phyloP scores from a whole-genome alignment of 176 grass and related monocot species.

The Oryza brachyantha region DNA sequence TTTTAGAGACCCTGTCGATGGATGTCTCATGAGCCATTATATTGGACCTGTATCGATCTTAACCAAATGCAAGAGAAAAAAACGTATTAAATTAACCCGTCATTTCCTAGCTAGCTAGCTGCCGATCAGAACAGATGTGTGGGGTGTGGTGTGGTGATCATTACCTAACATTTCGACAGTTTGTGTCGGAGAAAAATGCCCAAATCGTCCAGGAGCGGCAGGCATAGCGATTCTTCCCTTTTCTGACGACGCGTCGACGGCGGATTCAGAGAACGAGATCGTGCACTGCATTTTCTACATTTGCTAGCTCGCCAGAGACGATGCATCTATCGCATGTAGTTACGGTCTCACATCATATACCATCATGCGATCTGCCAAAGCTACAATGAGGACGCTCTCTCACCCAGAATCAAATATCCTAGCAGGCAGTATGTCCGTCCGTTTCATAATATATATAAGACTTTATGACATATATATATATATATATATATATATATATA shows the following conservation, averaged over 20 bases:
- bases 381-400: neutral
- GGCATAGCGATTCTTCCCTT: neutral
- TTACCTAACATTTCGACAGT: neutral
- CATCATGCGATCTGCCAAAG: neutral
- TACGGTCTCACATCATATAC: neutral
- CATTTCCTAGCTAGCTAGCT: neutral
- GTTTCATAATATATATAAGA: too few relatives aligned
- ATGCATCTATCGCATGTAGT: neutral
- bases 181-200: neutral
- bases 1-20: neutral
- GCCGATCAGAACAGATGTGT: neutral
- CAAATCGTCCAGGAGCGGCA: neutral
- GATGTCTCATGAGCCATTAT: too few relatives aligned
- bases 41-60: neutral
- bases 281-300: conserved; percentile 4
- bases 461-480: too few relatives aligned
- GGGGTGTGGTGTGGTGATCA: too few relatives aligned
- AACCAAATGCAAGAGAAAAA: neutral
- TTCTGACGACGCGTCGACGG: neutral
- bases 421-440: too few relatives aligned
- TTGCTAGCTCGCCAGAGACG: neutral
- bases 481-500: too few relatives aligned
- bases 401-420: too few relatives aligned
- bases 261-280: neutral
- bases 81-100: neutral